Evolutionary conservation across 768 basidiomycete species (phyloP), one percentile per base, ranked within the genome.

Genomic region (Rhodotorula toruloides): DNA sequence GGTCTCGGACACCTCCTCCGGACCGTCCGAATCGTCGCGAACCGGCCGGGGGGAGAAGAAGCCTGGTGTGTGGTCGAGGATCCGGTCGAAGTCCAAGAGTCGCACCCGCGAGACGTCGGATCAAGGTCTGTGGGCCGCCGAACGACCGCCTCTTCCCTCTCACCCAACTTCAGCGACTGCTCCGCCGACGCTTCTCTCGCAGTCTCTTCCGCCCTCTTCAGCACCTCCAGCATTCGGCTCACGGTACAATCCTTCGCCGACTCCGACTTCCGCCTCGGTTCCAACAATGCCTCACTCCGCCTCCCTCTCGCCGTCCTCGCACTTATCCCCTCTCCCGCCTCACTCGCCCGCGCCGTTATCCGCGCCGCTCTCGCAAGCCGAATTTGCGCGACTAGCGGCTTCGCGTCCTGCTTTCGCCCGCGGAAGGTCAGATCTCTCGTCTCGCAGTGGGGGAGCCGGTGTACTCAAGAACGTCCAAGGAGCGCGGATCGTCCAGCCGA

Each of bases 401-500:
- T 36, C 60, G 1, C 56, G 58, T 2, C 68, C 63, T 2, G 54
- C 60, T 5, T 70, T 61, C 31, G 50, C 34, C 32, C 55, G 64
- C n/a, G 31, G 59, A 13, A 53, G 48, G 48, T 61, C 58, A 10
- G 32, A 46, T 0, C 12, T 19, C 39, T 14, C 13, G 21, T 9
- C 44, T 12, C 10, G 19, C 3, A 32, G 29, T 22, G 27, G 47
- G 21, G 27, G 25, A 19, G 55, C 27, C 8, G 54, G 55, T 48
- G 36, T 52, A 13, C 36, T 57, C 39, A 54, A 52, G 34, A 37
- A n/a, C n/a, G 65, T 66, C 14, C 14, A 14, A 1, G 65, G 54
- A 4, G 42, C 46, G 17, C 31, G 37, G 3, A 25, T 58, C 10
- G 58, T 60, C 2, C 58, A 48, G 21, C 37, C 40, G 5, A 40